A percentile compares a stretch with the other conserved stretches of the same genome.
Conservation (phyloP, 495 filamentous ascomycete genomes). For the Trichoderma parareesei region DNA sequence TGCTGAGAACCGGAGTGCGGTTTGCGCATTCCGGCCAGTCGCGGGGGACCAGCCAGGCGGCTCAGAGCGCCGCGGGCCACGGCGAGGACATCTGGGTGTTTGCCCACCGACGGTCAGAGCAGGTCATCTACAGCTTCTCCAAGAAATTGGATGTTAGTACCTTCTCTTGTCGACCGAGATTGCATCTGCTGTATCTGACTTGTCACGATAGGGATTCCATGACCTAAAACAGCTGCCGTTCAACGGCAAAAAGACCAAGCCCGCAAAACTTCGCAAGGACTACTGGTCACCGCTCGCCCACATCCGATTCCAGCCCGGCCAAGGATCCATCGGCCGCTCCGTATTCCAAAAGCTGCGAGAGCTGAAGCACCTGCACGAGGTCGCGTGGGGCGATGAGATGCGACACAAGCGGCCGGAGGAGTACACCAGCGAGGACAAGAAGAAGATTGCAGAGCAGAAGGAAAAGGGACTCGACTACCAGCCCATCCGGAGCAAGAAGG, state of each 20-base stretch:
- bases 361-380: conserved; percentile 62
- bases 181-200: background rate
- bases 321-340: conserved; percentile 53
- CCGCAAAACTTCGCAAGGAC: conserved; percentile 73
- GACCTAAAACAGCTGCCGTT: conserved; percentile 70
- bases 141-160: conserved; percentile 57
- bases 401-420: conserved; percentile 41
- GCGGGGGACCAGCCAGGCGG: background rate
- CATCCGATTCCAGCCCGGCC: conserved; percentile 57
- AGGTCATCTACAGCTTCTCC: conserved; percentile 73
- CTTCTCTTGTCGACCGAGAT: conserved; percentile 8
- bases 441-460: conserved; percentile 27
- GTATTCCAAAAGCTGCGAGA: conserved; percentile 79
- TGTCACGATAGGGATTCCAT: conserved; percentile 46
- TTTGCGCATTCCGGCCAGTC: background rate
- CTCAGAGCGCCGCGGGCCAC: conserved; percentile 37
- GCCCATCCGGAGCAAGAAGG: conserved; percentile 24
- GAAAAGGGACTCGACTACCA: conserved; percentile 13
- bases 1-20: background rate
- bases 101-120: conserved; percentile 68
- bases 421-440: conserved; percentile 26
- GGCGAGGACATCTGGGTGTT: conserved; percentile 70
- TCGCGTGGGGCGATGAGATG: conserved; percentile 48
- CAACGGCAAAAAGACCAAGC: conserved; percentile 85
- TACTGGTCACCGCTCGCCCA: conserved; percentile 79